phyloP scores from a whole-genome alignment of 2,329 filamentous ascomycete genomes.

The Cordyceps pruinosa region DNA sequence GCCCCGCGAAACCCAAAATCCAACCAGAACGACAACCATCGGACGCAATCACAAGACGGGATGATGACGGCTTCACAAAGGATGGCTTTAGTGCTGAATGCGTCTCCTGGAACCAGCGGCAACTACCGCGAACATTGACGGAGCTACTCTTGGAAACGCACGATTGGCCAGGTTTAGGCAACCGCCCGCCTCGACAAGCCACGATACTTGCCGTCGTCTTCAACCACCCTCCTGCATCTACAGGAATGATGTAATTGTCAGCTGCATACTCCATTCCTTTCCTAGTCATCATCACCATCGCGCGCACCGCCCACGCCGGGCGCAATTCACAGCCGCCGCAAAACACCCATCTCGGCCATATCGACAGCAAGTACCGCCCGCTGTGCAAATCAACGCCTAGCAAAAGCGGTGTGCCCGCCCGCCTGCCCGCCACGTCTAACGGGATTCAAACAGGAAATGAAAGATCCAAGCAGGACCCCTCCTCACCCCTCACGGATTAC shows the following conservation, averaged over 20 bases:
- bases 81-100: too few species aligned
- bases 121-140: neutral
- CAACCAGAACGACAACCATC: neutral
- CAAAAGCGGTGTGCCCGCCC: conserved; percentile 3
- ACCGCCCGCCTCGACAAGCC: neutral
- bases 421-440: neutral
- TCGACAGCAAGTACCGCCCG: neutral
- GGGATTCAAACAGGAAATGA: conserved; percentile 9
- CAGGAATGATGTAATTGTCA: neutral
- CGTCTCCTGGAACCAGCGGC: neutral
- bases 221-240: neutral
- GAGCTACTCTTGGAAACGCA: neutral
- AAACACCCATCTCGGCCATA: neutral
- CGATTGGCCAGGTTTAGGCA: neutral
- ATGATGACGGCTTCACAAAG: neutral
- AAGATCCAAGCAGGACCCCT: neutral
- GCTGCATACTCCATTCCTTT: conserved; percentile 7
- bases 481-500: neutral
- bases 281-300: neutral
- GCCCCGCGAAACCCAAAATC: neutral
- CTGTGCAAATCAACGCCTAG: neutral
- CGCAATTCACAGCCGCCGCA: neutral
- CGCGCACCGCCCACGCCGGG: neutral
- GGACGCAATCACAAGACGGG: neutral
- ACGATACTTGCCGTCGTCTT: neutral